A percentile compares a stretch with the other conserved stretches of the same genome.
Conservation (phyloP, 2,329 filamentous ascomycete genomes). For the Aspergillus awamori region DNA sequence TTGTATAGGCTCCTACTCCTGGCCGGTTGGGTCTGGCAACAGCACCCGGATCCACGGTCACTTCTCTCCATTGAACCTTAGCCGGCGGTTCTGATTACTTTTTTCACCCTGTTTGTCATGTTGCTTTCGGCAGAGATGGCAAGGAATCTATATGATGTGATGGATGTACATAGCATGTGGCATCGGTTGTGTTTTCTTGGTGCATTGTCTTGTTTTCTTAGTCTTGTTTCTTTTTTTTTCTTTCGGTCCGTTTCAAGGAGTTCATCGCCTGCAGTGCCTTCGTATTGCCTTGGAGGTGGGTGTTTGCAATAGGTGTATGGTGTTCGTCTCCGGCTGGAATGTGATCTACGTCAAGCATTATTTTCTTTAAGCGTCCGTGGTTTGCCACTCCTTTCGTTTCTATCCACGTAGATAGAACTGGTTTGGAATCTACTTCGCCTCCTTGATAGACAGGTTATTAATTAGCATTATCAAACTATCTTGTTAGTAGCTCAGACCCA, state of each 20-base stretch:
- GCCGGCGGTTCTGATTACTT: constrained; percentile 3
- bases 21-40: background rate
- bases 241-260: constrained; percentile 28
- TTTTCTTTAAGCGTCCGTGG: background rate
- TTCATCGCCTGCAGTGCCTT: constrained; percentile 23
- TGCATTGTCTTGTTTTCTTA: constrained; percentile 26
- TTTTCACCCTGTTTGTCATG: constrained; percentile 13
- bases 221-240: constrained; percentile 22
- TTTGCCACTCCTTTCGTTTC: background rate
- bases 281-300: constrained; percentile 29
- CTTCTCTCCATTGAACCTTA: constrained; percentile 1
- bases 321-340: constrained; percentile 35
- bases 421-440: background rate
- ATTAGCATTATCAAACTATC: background rate
- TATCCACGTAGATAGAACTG: background rate
- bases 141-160: constrained; percentile 36
- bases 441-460: background rate
- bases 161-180: constrained; percentile 42
- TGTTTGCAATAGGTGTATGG: constrained; percentile 36
- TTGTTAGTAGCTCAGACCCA: background rate
- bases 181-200: constrained; percentile 26
- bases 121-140: constrained; percentile 11
- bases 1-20: constrained; percentile 23
- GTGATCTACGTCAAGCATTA: constrained; percentile 27
- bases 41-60: background rate